A percentile compares a stretch with the other conserved stretches of the same genome.
Evolutionary conservation across 345 rosid genomes (phyloP).

Genomic region (Passiflora organensis): DNA sequence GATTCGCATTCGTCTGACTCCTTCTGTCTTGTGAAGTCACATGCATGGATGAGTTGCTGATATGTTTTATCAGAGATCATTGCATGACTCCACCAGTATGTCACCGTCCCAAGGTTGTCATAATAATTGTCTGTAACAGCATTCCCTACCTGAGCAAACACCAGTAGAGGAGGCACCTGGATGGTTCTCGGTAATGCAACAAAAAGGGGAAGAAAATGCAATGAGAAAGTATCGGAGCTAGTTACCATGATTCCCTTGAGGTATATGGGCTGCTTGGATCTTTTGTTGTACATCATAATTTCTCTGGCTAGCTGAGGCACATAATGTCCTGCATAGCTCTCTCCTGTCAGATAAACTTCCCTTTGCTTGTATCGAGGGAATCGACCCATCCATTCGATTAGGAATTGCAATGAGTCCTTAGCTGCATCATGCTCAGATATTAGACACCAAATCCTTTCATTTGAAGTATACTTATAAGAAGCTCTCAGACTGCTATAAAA

Average conservation of each 20-base stretch:
- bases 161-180: background rate
- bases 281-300: constrained; percentile 41
- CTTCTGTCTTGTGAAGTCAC: constrained; percentile 37
- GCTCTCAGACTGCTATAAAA: background rate
- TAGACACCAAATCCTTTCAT: background rate
- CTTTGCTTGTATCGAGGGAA: constrained; percentile 31
- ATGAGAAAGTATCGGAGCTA: background rate
- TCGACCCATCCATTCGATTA: constrained; percentile 33
- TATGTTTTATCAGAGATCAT: constrained; percentile 45
- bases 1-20: constrained; percentile 47
- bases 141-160: constrained; percentile 45
- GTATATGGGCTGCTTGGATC: constrained; percentile 27
- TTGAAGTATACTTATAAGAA: background rate
- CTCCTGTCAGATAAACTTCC: constrained; percentile 37
- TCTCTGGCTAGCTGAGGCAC: constrained; percentile 62
- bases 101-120: constrained; percentile 41
- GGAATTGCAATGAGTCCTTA: constrained; percentile 28
- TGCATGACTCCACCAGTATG: constrained; percentile 64
- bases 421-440: constrained; percentile 19
- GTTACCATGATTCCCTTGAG: constrained; percentile 33
- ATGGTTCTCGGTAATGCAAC: background rate
- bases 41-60: constrained; percentile 28
- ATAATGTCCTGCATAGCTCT: constrained; percentile 49
- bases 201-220: too few species aligned
- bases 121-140: constrained; percentile 43